These are phyloP conservation scores for Myrica gale DNA, from an alignment of 306 rosid species.

Conservation along the genomic window DNA sequence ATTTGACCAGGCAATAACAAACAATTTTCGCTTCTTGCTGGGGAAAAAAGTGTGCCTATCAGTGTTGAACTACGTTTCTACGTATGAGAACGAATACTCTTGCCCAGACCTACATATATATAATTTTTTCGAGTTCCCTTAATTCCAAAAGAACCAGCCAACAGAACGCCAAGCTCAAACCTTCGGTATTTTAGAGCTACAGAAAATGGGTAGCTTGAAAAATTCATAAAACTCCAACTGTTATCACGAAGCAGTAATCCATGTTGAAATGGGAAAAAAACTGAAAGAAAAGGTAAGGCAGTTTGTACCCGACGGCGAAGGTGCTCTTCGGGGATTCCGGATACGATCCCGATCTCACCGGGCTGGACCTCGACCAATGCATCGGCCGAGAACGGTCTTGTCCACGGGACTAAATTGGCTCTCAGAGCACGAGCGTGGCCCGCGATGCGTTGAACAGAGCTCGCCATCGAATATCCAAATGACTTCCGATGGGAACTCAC, in stretches of 20 bases:
- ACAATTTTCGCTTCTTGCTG: background rate
- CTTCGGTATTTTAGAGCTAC: background rate
- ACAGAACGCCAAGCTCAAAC: background rate
- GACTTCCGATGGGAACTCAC: background rate
- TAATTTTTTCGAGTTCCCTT: background rate
- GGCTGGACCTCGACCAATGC: slow-evolving; percentile 65
- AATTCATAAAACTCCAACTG: background rate
- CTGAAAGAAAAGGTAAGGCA: background rate
- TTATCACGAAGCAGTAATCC: background rate
- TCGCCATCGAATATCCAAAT: slow-evolving; percentile 48
- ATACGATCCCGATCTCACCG: slow-evolving; percentile 88
- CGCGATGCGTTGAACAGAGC: slow-evolving; percentile 55
- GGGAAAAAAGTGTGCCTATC: background rate
- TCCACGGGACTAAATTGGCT: slow-evolving; percentile 38
- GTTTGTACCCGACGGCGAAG: slow-evolving; percentile 64
- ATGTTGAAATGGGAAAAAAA: background rate
- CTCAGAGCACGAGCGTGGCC: slow-evolving; percentile 51
- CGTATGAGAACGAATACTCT: background rate
- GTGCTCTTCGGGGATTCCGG: slow-evolving; percentile 93
- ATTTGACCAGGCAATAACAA: background rate
- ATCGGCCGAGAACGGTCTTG: slow-evolving; percentile 54
- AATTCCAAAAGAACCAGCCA: background rate
- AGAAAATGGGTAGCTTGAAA: background rate
- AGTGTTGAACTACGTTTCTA: background rate
- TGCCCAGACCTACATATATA: background rate